These are phyloP conservation scores for Antarctomyces pellizariae DNA, from an alignment of 495 filamentous ascomycete genomes.

Conservation along the genomic window DNA sequence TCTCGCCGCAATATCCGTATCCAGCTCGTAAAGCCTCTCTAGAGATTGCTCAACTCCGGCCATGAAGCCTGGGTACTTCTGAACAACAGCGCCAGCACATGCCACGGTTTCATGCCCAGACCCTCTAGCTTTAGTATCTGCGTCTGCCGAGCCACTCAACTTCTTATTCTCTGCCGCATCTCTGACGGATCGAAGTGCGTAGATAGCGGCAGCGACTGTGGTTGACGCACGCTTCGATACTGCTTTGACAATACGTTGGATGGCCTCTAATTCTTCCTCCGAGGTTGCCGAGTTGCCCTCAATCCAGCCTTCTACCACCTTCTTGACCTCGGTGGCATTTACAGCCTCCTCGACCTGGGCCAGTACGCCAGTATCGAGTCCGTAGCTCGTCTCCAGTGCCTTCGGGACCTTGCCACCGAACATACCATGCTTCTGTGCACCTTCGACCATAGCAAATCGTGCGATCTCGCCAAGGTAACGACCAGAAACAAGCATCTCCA, in stretches of 20 bases:
- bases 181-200: slow-evolving; percentile 35
- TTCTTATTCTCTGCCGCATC: slow-evolving; percentile 19
- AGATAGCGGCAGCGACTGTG: slow-evolving; percentile 36
- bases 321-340: slow-evolving; percentile 25
- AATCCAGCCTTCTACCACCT: too few species aligned
- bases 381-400: slow-evolving; percentile 26
- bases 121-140: not conserved
- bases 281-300: slow-evolving; percentile 18
- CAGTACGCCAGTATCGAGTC: slow-evolving; percentile 34
- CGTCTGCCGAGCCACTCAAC: not conserved
- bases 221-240: slow-evolving; percentile 36
- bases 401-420: slow-evolving; percentile 32
- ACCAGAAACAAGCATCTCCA: slow-evolving; percentile 65
- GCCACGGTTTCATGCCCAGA: slow-evolving; percentile 22
- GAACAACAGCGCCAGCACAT: slow-evolving; percentile 40
- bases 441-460: slow-evolving; percentile 43
- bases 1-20: slow-evolving; percentile 7
- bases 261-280: slow-evolving; percentile 23
- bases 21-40: slow-evolving; percentile 19
- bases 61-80: slow-evolving; percentile 36
- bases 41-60: slow-evolving; percentile 24
- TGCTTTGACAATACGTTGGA: slow-evolving; percentile 27
- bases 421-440: slow-evolving; percentile 25
- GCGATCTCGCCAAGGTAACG: slow-evolving; percentile 70
- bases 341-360: slow-evolving; percentile 28